Base-by-base conservation (phyloP, 208 protist genomes). In the Leishmania tropica region DNA sequence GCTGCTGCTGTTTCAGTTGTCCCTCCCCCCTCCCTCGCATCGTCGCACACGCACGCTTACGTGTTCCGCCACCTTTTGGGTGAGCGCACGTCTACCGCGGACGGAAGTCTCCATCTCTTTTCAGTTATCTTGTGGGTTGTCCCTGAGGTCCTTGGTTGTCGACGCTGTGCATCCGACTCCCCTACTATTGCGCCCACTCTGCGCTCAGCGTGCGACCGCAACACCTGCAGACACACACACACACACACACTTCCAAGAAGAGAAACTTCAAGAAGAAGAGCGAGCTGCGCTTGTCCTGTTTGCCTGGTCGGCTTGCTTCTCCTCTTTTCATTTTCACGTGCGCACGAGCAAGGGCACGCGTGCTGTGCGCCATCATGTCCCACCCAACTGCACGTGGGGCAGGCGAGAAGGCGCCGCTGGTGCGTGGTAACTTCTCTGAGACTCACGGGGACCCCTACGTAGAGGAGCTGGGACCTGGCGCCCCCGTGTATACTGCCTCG, bases 381-480 rank as follows among this genome's bases (percentile, higher is more conserved):
- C 42, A 62, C 37, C 0, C 53, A 51, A 40, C 54, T 64, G 24
- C 37, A 15, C n/a, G 35, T 64, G 28, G 64, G 21, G 31, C 60
- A 35, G 62, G 48, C 19, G 76, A 79, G 72, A 68, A 79, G 28
- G 54, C 40, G 56, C 48, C 84, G 68, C 77, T 84, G 48, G 58
- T 83, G 6, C 11, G 10, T n/a, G 58, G 62, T 0, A 58, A 74
- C 72, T 42, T 86, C 75, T 51, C 76, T 11, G 81, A 86, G 75
- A 58, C 64, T 42, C 87, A 92, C 76, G 64, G 77, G 19, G 89
- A 92, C 83, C 83, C 87, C 45, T 92, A 92, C 78, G 73, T 67
- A 37, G 73, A 81, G 11, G 82, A 85, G 45, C 72, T 92, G 21
- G 89, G 89, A 53, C 62, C 62, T 21, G 89, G 89, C 47, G 76